These are phyloP conservation scores for Irpex sp. DNA, from an alignment of 1,284 basidiomycete genomes.

Conservation along the genomic window DNA sequence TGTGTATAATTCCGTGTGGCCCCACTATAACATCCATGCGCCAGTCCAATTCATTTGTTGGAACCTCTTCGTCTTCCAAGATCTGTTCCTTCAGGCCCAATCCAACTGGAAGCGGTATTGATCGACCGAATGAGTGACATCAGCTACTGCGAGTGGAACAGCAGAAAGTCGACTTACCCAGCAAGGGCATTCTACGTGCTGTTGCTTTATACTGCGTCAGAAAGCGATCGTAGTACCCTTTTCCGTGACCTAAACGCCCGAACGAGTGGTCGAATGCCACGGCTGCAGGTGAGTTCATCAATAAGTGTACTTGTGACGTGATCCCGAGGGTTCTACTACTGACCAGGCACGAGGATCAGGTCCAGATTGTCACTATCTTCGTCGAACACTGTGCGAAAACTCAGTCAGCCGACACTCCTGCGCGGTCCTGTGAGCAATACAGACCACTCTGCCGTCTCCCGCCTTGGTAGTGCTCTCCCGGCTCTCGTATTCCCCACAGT, in stretches of 20 bases:
- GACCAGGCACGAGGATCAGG: constrained; percentile 69
- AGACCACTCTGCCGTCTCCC: constrained; percentile 47
- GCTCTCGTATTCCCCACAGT: constrained; percentile 74
- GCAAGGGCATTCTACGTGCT: constrained; percentile 33
- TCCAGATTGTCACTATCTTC: constrained; percentile 44
- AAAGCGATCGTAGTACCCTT: constrained; percentile 78
- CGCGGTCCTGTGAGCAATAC: constrained; percentile 17
- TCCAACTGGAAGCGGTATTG: constrained; percentile 43
- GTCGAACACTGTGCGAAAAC: constrained; percentile 35
- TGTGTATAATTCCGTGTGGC: constrained; percentile 36
- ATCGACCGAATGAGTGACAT: constrained; percentile 2
- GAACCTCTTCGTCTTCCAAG: constrained; percentile 49
- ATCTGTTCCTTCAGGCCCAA: constrained; percentile 66
- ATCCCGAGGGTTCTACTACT: constrained; percentile 15
- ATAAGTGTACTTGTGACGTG: constrained; percentile 5
- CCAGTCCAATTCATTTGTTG: constrained; percentile 61
- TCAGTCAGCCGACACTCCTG: not conserved
- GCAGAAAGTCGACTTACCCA: constrained; percentile 39
- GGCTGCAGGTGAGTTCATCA: constrained; percentile 35
- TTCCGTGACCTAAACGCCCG: constrained; percentile 74
- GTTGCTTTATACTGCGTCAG: constrained; percentile 48
- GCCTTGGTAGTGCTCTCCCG: constrained; percentile 42
- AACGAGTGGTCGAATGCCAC: constrained; percentile 74
- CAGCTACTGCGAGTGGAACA: not conserved
- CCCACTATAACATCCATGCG: constrained; percentile 64